Evolutionary conservation across 768 basidiomycete species (phyloP), one percentile per base, ranked within the genome.

Genomic region (Termitomyces sp.): DNA sequence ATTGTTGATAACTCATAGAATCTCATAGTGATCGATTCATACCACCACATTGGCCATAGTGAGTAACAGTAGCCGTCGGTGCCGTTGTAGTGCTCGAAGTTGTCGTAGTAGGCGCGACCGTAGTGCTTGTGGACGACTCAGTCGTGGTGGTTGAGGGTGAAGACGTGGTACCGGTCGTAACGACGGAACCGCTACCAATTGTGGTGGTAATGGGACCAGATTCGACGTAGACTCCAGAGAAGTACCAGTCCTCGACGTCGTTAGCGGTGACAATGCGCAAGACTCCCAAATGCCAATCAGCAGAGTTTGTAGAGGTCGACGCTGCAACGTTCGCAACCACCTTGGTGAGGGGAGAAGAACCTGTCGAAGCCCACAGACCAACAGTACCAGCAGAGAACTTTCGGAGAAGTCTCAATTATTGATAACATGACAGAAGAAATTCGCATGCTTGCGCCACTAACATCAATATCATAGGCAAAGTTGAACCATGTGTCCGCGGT

Each of bases 381-480:
- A 85, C 82, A 1, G 80, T 84, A 26, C 71, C 69, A 2, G 74
- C 74, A 43, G 73, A 74, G 72, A 87, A 86, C 81, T 85, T 50
- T 30, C 58, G 50, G 28, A 41, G 33, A 14, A 46, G 36, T 33
- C 1, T 16, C 46, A 9, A n/a, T 62, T 12, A 50, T 4, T 36
- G n/a, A 46, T 28, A 38, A 47, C 16, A 26, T 13, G 16, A 28
- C 14, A 23, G 16, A 35, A 35, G 18, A 43, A 20, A 43, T 43
- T 20, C 5, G 41, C 8, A 46, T 40, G 5, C 38, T 53, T 36
- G n/a, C 36, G 18, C 60, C 20, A 73, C 82, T 59, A 55, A 81
- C 82, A 65, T 86, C 72, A 65, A 85, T 85, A 61, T 86, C 84
- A 63, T 86, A 86, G 33, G 83, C 84, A 63, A 87, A 85, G 75